These are phyloP conservation scores for Thalassiosira livingstoniorum DNA, from an alignment of 352 stramenopile species.

Conservation along the genomic window DNA sequence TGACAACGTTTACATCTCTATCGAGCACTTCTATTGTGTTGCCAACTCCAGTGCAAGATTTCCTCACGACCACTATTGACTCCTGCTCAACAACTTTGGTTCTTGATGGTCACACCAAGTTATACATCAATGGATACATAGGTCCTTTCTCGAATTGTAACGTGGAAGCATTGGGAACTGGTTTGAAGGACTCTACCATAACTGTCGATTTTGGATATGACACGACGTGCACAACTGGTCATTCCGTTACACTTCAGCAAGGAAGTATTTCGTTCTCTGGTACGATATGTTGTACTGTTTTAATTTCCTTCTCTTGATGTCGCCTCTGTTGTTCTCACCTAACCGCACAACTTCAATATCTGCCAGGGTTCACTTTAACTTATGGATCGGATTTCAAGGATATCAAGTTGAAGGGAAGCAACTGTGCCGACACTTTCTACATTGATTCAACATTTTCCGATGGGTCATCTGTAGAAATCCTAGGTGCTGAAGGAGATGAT, in stretches of 20 bases:
- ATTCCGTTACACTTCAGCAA: constrained; percentile 1
- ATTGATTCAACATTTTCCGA: background rate
- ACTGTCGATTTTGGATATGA: constrained; percentile 8
- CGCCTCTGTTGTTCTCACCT: no score
- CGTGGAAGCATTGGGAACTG: background rate
- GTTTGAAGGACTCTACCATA: background rate
- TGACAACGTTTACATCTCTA: constrained; percentile 3
- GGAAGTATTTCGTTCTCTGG: constrained; percentile 3
- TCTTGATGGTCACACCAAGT: constrained; percentile 9
- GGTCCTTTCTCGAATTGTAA: background rate
- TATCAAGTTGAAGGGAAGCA: constrained; percentile 4
- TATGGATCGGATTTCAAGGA: constrained; percentile 14
- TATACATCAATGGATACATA: background rate
- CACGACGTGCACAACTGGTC: constrained; percentile 1
- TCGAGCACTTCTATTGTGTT: constrained; percentile 5
- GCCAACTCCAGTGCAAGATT: constrained; percentile 24
- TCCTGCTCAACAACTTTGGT: background rate
- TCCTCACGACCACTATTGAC: constrained; percentile 10
- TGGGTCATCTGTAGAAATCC: constrained; percentile 9
- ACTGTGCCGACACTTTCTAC: background rate
- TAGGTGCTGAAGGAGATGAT: constrained; percentile 1
- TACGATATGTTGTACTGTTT: background rate
- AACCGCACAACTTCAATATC: no score
- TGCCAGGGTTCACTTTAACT: no score
- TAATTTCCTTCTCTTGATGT: no score